phyloP scores from a whole-genome alignment of 768 basidiomycete genomes.

The Termitomyces sp. region DNA sequence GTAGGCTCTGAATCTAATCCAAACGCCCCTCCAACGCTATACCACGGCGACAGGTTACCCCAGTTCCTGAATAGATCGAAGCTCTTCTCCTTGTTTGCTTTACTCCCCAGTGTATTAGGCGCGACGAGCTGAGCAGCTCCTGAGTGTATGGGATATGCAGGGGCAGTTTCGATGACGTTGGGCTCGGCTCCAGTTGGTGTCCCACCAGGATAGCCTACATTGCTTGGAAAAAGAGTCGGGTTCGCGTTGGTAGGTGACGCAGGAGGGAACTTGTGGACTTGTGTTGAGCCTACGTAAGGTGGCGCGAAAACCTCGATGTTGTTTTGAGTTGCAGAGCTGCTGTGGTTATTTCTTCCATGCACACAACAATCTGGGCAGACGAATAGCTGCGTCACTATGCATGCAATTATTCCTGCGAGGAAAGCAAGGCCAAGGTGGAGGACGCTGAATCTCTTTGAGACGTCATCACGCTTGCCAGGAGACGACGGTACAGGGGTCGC shows the following conservation, averaged over 20 bases:
- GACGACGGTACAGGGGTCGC: constrained; percentile 1
- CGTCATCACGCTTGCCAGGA: neutral
- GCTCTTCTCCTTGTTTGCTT: constrained; percentile 16
- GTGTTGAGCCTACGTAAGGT: constrained; percentile 70
- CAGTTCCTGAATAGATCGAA: constrained; percentile 74
- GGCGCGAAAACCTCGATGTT: constrained; percentile 38
- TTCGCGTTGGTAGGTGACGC: constrained; percentile 65
- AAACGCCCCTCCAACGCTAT: constrained; percentile 63
- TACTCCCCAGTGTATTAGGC: constrained; percentile 32
- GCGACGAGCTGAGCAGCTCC: constrained; percentile 60
- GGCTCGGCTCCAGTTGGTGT: constrained; percentile 81
- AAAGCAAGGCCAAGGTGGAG: constrained; percentile 47
- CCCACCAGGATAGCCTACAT: constrained; percentile 71
- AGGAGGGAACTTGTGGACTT: constrained; percentile 68
- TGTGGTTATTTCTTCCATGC: constrained; percentile 1
- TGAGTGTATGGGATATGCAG: constrained; percentile 73
- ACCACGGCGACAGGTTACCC: constrained; percentile 89
- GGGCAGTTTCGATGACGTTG: constrained; percentile 66
- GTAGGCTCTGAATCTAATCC: constrained; percentile 70
- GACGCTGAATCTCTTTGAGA: constrained; percentile 20
- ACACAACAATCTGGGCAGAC: constrained; percentile 37
- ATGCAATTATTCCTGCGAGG: constrained; percentile 45
- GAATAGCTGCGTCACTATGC: constrained; percentile 45
- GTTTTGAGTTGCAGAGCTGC: constrained; percentile 8
- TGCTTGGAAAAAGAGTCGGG: constrained; percentile 70